These are phyloP conservation scores for Blepharisma stoltei DNA, from an alignment of 73 alveolate genomes.

Conservation along the genomic window DNA sequence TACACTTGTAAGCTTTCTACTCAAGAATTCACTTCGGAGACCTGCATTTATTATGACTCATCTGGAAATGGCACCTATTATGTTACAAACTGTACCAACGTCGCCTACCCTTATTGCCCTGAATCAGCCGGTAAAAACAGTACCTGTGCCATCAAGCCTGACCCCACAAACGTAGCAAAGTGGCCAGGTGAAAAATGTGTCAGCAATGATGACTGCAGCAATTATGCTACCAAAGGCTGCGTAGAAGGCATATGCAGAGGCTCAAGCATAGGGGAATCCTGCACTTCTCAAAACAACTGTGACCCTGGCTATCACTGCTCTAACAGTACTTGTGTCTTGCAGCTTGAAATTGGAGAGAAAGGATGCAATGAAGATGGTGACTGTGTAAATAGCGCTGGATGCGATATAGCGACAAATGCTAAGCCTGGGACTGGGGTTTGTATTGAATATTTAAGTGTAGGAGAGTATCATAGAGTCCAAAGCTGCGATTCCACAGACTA, in stretches of 20 bases:
- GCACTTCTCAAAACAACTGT: not conserved
- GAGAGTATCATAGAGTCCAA: not conserved
- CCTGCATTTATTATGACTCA: too few species aligned
- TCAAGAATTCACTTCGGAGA: too few species aligned
- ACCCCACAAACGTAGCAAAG: too few species aligned
- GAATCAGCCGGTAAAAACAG: too few species aligned
- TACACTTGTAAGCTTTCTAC: too few species aligned
- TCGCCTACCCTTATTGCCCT: too few species aligned
- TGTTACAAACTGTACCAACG: too few species aligned
- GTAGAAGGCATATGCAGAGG: not conserved
- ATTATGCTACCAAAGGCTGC: not conserved
- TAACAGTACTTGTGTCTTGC: not conserved
- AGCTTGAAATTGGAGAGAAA: not conserved
- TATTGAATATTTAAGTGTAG: not conserved
- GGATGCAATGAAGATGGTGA: not conserved
- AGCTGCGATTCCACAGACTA: not conserved
- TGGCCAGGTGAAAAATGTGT: constrained; percentile 5
- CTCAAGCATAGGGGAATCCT: not conserved
- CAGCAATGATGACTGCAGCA: not conserved
- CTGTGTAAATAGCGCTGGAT: constrained; percentile 1
- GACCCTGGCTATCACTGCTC: not conserved
- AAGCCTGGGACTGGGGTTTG: not conserved
- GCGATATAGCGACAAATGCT: not conserved
- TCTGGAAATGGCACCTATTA: too few species aligned
- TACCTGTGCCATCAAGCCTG: too few species aligned